Conservation (phyloP, 2,329 filamentous ascomycete genomes). For the Hymenotorrendiella dingleyae region DNA sequence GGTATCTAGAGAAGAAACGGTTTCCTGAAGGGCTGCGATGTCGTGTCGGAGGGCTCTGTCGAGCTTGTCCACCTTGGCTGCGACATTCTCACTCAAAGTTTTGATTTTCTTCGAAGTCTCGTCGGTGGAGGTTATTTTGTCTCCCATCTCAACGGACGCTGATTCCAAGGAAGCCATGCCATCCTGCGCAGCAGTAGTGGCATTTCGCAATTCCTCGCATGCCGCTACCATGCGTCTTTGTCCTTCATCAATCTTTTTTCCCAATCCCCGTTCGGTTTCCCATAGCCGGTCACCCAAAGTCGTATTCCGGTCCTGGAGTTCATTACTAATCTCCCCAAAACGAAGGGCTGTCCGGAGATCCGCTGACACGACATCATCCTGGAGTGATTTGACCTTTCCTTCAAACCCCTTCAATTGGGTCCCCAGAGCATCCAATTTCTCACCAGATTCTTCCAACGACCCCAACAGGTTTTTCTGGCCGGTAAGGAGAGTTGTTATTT, state of each 20-base stretch:
- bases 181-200: constrained; percentile 10
- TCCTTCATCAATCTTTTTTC: constrained; percentile 19
- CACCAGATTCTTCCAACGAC: constrained; percentile 11
- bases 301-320: constrained; percentile 21
- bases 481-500: constrained; percentile 9
- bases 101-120: constrained; percentile 9
- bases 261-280: constrained; percentile 18
- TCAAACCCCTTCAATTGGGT: constrained; percentile 12
- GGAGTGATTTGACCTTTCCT: constrained; percentile 12
- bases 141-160: constrained; percentile 12
- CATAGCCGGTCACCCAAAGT: constrained; percentile 17
- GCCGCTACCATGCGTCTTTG: constrained; percentile 16
- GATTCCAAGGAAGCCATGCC: constrained; percentile 13
- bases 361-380: constrained; percentile 15
- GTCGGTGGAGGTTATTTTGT: constrained; percentile 7
- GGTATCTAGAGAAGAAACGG: constrained; percentile 16
- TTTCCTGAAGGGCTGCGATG: constrained; percentile 14
- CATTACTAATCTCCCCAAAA: constrained; percentile 23
- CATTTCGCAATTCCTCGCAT: constrained; percentile 18
- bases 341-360: constrained; percentile 20
- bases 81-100: constrained; percentile 9
- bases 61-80: constrained; percentile 11
- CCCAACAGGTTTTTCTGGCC: constrained; percentile 13
- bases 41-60: constrained; percentile 14
- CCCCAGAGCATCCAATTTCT: constrained; percentile 1